Evolutionary conservation across 257 asterid genomes (phyloP).

Genomic region (Ehretia macrophylla): DNA sequence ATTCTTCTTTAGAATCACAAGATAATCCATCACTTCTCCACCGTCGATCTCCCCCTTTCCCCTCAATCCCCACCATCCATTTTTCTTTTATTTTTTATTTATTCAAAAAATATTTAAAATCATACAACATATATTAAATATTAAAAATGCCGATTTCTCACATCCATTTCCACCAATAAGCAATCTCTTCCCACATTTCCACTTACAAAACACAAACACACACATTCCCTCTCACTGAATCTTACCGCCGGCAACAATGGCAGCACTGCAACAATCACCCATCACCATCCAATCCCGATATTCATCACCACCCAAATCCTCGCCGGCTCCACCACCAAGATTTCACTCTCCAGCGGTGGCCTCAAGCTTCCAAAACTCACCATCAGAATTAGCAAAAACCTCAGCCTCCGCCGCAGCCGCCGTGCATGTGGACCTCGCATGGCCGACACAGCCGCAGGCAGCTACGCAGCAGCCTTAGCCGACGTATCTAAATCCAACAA

Average conservation of each 20-base stretch:
- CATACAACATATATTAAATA: too few relatives aligned
- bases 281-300: neutral
- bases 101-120: too few relatives aligned
- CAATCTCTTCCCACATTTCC: constrained; percentile 12
- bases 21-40: constrained; percentile 25
- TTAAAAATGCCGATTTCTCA: too few relatives aligned
- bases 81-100: too few relatives aligned
- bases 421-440: constrained; percentile 42
- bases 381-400: constrained; percentile 16
- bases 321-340: constrained; percentile 22
- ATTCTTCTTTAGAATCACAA: constrained; percentile 31
- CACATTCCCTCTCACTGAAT: constrained; percentile 1
- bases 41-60: constrained; percentile 20
- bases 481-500: constrained; percentile 45
- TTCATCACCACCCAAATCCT: constrained; percentile 17
- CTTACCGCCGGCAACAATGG: constrained; percentile 34
- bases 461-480: constrained; percentile 72
- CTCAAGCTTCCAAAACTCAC: constrained; percentile 49
- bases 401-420: constrained; percentile 12
- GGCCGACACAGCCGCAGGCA: constrained; percentile 55
- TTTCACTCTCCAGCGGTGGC: constrained; percentile 37
- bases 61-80: constrained; percentile 32
- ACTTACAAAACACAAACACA: constrained; percentile 3
- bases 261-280: neutral
- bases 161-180: constrained; percentile 28